Base-by-base conservation (phyloP, 2,329 filamentous ascomycete species). In the Leptodontidium sp. region DNA sequence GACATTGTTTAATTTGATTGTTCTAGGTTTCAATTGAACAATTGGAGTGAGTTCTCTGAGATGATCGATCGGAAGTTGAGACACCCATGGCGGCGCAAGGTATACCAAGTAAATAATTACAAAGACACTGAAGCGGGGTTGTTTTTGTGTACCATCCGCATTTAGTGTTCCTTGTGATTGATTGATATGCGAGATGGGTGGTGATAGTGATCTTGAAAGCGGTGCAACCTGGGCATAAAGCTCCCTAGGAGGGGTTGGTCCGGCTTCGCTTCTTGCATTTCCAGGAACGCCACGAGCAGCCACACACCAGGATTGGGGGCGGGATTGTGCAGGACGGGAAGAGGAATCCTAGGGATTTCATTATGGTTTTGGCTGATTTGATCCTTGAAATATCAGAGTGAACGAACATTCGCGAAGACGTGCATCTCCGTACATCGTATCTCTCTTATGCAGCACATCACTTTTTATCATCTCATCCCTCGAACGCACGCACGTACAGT, bases 321-420 rank as follows among this genome's bases (percentile, higher is more conserved):
- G 70, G 72, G 71, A 74, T 61, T 55, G 68, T 67, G 71, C 65
- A 66, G 64, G 35, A 66, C 69, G 69, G 68, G 66, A 70, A 65
- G 66, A 40, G 58, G 59, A 55, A 66, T 63, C 11, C 57, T 43
- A 45, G 57, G 35, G 15, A 47, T 47, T 49, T 49, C 58, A 11
- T 61, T 29, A 26, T 67, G 69, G 67, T 72, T 69, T 65, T 71
- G 69, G 67, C 70, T 65, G 61, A 67, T 69, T 40, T 57, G 15
- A 71, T 61, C 67, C 67, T 14, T 61, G 64, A 35, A 61, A 11
- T 24, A 24, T 40, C 35, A 32, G 6, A 32, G 29, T 32, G 6
- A 32, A 32, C 29, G 29, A 32, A 32, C 29, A n/a, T 40, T 17
- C 53, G 53, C n/a, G 29, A 57, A 57, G 53, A 57, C 53, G 53